phyloP scores from a whole-genome alignment of 108 stramenopile genomes.

The Nannochloropsis granulata region DNA sequence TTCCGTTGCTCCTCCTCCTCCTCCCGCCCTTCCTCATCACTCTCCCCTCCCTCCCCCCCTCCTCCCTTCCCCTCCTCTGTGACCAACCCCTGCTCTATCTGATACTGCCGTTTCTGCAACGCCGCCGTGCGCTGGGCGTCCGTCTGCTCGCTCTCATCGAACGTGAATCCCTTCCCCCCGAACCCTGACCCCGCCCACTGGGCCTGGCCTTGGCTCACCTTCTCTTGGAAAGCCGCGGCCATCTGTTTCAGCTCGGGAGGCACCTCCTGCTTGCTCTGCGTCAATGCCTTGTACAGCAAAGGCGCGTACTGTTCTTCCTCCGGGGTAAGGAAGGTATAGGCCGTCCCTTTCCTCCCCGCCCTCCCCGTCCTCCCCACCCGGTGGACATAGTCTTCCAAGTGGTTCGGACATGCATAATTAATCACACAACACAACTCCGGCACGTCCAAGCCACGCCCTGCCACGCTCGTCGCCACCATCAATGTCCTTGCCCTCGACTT shows the following conservation, averaged over 20 bases:
- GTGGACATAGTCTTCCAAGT: conserved; percentile 96
- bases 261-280: conserved; percentile 70
- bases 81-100: conserved; percentile 62
- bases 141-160: conserved; percentile 80
- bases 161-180: conserved; percentile 87
- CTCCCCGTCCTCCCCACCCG: conserved; percentile 93
- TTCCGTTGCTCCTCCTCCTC: background rate
- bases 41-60: conserved; percentile 14
- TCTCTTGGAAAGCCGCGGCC: conserved; percentile 72
- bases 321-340: conserved; percentile 86
- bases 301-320: conserved; percentile 84
- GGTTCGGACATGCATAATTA: conserved; percentile 93
- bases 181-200: conserved; percentile 78
- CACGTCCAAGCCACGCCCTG: conserved; percentile 91
- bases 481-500: conserved; percentile 69
- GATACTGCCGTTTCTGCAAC: conserved; percentile 29
- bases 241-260: conserved; percentile 60
- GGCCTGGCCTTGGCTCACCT: conserved; percentile 63
- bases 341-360: conserved; percentile 76
- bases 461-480: conserved; percentile 75
- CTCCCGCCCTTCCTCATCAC: conserved; percentile 7
- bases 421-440: conserved; percentile 59
- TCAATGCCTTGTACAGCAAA: conserved; percentile 69
- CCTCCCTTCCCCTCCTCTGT: conserved; percentile 20
- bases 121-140: conserved; percentile 64